phyloP scores from a whole-genome alignment of 148 eudicot species.

The Silene latifolia region DNA sequence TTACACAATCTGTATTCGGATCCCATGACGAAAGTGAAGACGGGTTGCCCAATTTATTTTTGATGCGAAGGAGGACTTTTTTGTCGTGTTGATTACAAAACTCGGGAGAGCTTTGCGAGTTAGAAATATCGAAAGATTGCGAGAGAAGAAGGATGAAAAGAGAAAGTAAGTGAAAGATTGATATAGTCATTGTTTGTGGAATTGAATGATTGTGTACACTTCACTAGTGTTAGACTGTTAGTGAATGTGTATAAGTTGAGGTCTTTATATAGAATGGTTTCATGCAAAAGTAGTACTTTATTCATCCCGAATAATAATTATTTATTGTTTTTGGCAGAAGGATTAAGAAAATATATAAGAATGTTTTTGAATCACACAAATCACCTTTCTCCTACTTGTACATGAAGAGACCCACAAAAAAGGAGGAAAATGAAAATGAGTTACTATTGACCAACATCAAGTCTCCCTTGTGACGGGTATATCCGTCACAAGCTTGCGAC shows the following conservation, averaged over 20 bases:
- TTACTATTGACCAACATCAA: too few relatives aligned
- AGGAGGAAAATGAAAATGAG: too few relatives aligned
- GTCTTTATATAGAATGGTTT: not conserved
- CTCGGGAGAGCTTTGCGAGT: constrained; percentile 6
- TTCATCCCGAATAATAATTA: too few relatives aligned
- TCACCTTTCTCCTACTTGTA: too few relatives aligned
- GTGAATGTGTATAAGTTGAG: not conserved
- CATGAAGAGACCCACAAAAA: too few relatives aligned
- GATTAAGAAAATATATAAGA: too few relatives aligned
- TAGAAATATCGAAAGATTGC: not conserved
- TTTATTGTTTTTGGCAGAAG: too few relatives aligned
- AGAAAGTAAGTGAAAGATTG: not conserved
- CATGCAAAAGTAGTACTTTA: too few relatives aligned
- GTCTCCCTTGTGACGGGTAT: too few relatives aligned
- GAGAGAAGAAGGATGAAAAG: not conserved
- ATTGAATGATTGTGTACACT: too few relatives aligned
- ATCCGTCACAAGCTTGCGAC: too few relatives aligned
- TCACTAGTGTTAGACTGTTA: not conserved
- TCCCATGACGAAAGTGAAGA: constrained; percentile 37
- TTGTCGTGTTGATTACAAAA: constrained; percentile 41
- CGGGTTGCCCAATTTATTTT: constrained; percentile 29
- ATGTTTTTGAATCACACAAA: too few relatives aligned
- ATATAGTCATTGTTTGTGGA: not conserved
- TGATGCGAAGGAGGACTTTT: constrained; percentile 39
- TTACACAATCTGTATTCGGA: constrained; percentile 24